Base-by-base conservation (phyloP, 257 asterid species). In the Plantago elongata region DNA sequence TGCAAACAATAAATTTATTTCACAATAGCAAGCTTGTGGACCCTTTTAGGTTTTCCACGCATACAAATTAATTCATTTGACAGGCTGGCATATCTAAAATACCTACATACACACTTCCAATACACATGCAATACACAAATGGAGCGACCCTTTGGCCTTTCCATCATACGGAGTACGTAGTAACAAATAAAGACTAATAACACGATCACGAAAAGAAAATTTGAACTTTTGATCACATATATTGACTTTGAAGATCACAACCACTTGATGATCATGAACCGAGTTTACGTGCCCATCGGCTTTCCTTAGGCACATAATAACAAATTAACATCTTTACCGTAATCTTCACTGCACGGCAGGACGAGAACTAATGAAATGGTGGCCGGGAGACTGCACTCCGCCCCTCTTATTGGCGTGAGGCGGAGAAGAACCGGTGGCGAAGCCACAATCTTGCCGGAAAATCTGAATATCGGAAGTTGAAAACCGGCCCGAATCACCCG, bases 401-500 rank as follows among this genome's bases (percentile, higher is more conserved):
- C 47, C 56, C 27, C 79, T 72, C 40, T 69, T 61, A 0, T 67
- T 44, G 72, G 73, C 57, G 27, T 77, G 49, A 14, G 44, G 61
- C 2, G 90, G 61, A 10, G 87, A 72, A 0, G 86, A 55, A 38
- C 74, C 43, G 51, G 88, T 46, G 38, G 79, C 30, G 64, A 79
- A 78, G 63, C 78, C 74, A 29, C 52, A 68, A 27, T 85, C 92
- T 0, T 81, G 76, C 56, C 73, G 74, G 75, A 78, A 77, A 55
- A 75, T 15, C 54, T 79, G 72, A 51, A 73, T 45, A 15, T 84
- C 87, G 0, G 88, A 56, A 14, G 69, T 17, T 7, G 74, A 63
- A 42, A 79, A 82, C 64, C 90, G 78, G 1, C 93, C 95, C 1
- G 95, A 87, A 70, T 78, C 95, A 13, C 95, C 90, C 0, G 97